These are phyloP conservation scores for Pleurotus giganteus DNA, from an alignment of 768 basidiomycete species.

Conservation along the genomic window DNA sequence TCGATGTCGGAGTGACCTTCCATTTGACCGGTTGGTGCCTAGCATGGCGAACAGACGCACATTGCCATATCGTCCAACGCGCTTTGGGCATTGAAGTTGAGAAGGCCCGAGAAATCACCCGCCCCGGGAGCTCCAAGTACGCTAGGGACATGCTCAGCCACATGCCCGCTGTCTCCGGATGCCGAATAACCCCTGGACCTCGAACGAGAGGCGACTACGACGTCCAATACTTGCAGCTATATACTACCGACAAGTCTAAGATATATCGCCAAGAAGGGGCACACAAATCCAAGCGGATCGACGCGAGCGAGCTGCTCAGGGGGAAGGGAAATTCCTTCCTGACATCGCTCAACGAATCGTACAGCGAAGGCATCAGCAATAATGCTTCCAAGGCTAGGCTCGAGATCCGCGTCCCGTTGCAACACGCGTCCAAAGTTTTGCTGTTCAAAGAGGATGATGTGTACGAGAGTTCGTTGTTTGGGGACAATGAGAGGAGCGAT, in stretches of 20 bases:
- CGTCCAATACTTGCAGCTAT: slow-evolving; percentile 12
- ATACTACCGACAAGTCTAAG: slow-evolving; percentile 31
- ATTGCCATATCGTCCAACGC: slow-evolving; percentile 18
- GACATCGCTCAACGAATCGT: slow-evolving; percentile 18
- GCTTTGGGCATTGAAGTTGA: slow-evolving; percentile 18
- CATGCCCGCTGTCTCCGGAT: too few species aligned
- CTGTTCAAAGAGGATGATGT: too few species aligned
- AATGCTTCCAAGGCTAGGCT: slow-evolving; percentile 23
- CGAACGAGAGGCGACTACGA: too few species aligned
- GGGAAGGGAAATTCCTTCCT: slow-evolving; percentile 10
- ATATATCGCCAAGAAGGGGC: slow-evolving; percentile 18
- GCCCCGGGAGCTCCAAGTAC: too few species aligned
- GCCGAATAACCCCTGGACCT: too few species aligned
- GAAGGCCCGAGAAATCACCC: slow-evolving; percentile 8
- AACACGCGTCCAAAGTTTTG: slow-evolving; percentile 8
- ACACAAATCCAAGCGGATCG: slow-evolving; percentile 21
- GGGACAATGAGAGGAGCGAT: too few species aligned
- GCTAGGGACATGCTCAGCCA: too few species aligned
- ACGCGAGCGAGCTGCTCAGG: slow-evolving; percentile 16
- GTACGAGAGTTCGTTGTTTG: too few species aligned
- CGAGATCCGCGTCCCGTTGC: slow-evolving; percentile 25
- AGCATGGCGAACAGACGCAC: slow-evolving; percentile 28
- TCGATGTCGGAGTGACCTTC: slow-evolving; percentile 30
- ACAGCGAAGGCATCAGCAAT: slow-evolving; percentile 13
- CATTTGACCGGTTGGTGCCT: slow-evolving; percentile 20